Evolutionary conservation across 768 basidiomycete genomes (phyloP), one percentile per base, ranked within the genome.

Genomic region (Baorangia bicolor): DNA sequence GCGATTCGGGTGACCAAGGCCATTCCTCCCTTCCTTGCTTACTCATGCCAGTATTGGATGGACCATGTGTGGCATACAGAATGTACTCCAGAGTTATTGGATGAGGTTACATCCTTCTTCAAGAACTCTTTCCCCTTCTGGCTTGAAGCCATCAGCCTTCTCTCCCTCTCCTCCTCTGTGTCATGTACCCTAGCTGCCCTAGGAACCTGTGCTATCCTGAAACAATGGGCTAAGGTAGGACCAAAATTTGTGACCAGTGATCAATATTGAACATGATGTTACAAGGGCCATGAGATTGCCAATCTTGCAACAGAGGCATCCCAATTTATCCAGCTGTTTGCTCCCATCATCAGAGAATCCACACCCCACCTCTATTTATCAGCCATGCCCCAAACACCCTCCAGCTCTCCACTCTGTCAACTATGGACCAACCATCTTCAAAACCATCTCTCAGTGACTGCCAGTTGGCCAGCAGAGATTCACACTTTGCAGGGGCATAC

Each of bases 301-400:
- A 56, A 7, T 25, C 59, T 66, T 31, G 60, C 66, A 33, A 16
- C 20, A 49, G 75, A 74, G 31, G 64, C 64, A 27, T 34, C 38
- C 16, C 58, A 55, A 16, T 77, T 77, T 55, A 58, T 77, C 13
- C 58, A 62, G 8, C 20, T 54, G 5, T 77, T 76, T 61, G 62
- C 56, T 16, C 43, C 54, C 3, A 49, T 66, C n/a, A 69, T 77
- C 23, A 54, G 61, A 38, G 57, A 60, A 27, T 73, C 73, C 43
- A 64, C 69, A 18, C 70, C 74, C 9, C 75, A 77, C 39, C 68
- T 77, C 9, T 77, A 77, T 54, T 16, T 77, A 6, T 77, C 76
- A 30, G 76, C 73, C 20, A 57, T 77, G 34, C 67, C 74, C 10
- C 74, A 73, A 37, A 56, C 65, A 12, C 74, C 76, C 2, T 53